These are phyloP conservation scores for Leccinellum albellum DNA, from an alignment of 768 basidiomycete genomes.

Conservation along the genomic window DNA sequence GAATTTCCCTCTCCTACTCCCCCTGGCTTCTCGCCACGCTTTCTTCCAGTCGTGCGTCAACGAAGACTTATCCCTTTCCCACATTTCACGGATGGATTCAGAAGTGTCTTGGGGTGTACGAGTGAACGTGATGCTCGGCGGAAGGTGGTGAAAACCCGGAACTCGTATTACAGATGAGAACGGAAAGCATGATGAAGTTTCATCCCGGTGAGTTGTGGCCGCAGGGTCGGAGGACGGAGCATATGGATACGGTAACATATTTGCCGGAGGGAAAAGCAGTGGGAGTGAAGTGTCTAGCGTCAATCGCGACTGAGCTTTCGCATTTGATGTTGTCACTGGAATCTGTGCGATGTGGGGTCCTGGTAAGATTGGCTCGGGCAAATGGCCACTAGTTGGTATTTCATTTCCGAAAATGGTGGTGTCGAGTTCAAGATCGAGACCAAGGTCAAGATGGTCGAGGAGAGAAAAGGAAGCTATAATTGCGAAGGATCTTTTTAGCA, in stretches of 20 bases:
- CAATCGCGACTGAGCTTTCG: constrained; percentile 18
- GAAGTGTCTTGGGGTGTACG: constrained; percentile 24
- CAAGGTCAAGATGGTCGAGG: constrained; percentile 70
- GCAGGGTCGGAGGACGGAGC: constrained; percentile 12
- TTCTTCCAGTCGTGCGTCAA: constrained; percentile 78
- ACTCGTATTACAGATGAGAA: constrained; percentile 35
- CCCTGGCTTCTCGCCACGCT: constrained; percentile 70
- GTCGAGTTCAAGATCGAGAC: constrained; percentile 69
- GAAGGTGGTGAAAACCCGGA: constrained; percentile 48
- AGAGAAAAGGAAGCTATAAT: constrained; percentile 64
- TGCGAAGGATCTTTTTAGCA: background rate
- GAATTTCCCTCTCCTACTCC: constrained; percentile 53
- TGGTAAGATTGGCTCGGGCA: constrained; percentile 4
- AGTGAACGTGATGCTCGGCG: constrained; percentile 14
- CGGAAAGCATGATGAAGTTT: constrained; percentile 21
- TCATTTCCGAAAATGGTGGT: constrained; percentile 40
- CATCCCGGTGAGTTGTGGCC: constrained; percentile 3
- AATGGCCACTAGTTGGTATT: constrained; percentile 9
- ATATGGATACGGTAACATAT: constrained; percentile 17
- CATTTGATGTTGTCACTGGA: background rate
- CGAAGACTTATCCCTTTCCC: constrained; percentile 67
- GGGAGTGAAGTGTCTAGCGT: constrained; percentile 52
- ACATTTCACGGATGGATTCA: constrained; percentile 54
- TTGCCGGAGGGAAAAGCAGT: constrained; percentile 58
- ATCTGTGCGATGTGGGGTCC: background rate